phyloP scores from a whole-genome alignment of 2,329 filamentous ascomycete species.

The Bipolaris cookei region DNA sequence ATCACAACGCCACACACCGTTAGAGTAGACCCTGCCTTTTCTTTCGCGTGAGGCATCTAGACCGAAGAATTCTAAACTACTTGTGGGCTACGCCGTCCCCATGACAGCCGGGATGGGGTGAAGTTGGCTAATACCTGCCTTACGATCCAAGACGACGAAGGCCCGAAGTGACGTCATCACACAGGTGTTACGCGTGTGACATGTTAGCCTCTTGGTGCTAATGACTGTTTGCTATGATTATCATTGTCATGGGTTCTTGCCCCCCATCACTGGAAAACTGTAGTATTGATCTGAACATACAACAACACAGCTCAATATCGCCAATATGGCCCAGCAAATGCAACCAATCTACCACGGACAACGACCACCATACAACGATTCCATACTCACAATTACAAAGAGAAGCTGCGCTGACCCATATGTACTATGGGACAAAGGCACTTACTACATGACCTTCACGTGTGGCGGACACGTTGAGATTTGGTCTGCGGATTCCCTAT shows the following conservation, averaged over 20 bases:
- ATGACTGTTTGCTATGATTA: too few species aligned
- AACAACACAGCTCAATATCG: background rate
- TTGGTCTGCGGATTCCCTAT: slow-evolving; percentile 51
- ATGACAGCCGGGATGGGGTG: slow-evolving; percentile 14
- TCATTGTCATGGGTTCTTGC: background rate
- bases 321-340: slow-evolving; percentile 14
- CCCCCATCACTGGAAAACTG: background rate
- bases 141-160: background rate
- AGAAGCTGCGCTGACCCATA: slow-evolving; percentile 54
- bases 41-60: background rate
- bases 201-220: slow-evolving; percentile 13
- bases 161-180: slow-evolving; percentile 22
- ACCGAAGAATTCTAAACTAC: background rate
- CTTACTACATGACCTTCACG: slow-evolving; percentile 57
- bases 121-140: background rate
- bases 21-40: background rate
- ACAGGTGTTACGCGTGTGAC: slow-evolving; percentile 15
- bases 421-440: slow-evolving; percentile 51
- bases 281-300: background rate
- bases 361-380: slow-evolving; percentile 44
- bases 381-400: slow-evolving; percentile 52
- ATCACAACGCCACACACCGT: background rate
- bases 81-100: slow-evolving; percentile 3
- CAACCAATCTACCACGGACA: slow-evolving; percentile 11
- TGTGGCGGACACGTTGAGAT: slow-evolving; percentile 54